phyloP scores from a whole-genome alignment of 2,329 filamentous ascomycete genomes.

The Sarocladiaceae sp. region DNA sequence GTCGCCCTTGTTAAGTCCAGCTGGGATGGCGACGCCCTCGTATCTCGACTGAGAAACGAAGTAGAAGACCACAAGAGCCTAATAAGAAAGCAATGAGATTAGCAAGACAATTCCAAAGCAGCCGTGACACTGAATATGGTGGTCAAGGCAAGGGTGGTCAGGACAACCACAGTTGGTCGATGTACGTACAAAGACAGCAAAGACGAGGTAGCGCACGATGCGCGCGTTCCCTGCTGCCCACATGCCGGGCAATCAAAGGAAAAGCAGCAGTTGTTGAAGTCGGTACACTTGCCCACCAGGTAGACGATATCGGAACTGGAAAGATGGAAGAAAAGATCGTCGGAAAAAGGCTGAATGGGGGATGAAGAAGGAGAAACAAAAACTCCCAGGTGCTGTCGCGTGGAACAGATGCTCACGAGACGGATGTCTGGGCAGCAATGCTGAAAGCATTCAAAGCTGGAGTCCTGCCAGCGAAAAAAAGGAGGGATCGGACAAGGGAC shows the following conservation, averaged over 20 bases:
- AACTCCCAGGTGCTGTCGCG: background rate
- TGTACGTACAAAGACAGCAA: constrained; percentile 74
- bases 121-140: no score
- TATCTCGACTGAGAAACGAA: constrained; percentile 65
- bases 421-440: no score
- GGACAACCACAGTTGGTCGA: background rate
- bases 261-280: background rate
- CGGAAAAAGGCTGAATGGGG: background rate
- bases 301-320: no score
- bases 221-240: constrained; percentile 68
- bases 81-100: background rate
- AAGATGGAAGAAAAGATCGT: no score
- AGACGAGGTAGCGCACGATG: constrained; percentile 73
- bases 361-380: background rate
- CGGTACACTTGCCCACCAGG: no score
- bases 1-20: constrained; percentile 3
- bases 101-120: constrained; percentile 15
- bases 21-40: constrained; percentile 30
- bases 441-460: no score
- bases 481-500: background rate
- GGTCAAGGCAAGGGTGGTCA: constrained; percentile 8
- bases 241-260: constrained; percentile 19
- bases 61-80: constrained; percentile 72
- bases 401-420: no score
- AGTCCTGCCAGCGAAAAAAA: no score